Conservation (phyloP, 2,329 filamentous ascomycete species). For the Cladosporium sphaerospermum region DNA sequence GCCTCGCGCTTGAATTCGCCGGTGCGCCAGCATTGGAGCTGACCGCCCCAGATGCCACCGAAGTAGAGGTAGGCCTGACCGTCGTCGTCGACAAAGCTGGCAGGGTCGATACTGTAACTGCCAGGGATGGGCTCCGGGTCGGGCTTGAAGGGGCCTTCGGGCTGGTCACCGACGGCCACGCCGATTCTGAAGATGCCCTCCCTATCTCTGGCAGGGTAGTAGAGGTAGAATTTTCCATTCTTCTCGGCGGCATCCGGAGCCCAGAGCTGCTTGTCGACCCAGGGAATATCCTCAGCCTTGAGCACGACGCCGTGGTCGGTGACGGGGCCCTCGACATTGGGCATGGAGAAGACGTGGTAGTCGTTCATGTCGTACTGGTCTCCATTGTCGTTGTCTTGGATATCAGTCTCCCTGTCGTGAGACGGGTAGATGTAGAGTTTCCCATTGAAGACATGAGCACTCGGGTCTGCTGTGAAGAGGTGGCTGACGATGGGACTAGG, state of each 20-base stretch:
- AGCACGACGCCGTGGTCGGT: conserved; percentile 69
- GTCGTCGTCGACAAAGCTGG: conserved; percentile 66
- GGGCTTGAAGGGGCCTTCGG: conserved; percentile 64
- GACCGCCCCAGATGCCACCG: conserved; percentile 74
- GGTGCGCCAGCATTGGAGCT: conserved; percentile 67
- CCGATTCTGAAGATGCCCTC: conserved; percentile 67
- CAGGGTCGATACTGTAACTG: conserved; percentile 71
- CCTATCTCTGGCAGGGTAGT: conserved; percentile 69
- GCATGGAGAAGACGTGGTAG: conserved; percentile 70
- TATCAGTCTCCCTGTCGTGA: conserved; percentile 69
- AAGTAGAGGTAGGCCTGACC: conserved; percentile 65
- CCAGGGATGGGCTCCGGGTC: conserved; percentile 60
- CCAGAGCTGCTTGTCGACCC: conserved; percentile 75
- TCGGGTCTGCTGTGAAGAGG: conserved; percentile 74
- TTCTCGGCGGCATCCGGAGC: conserved; percentile 67
- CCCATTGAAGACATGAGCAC: conserved; percentile 71
- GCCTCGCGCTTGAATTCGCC: conserved; percentile 49
- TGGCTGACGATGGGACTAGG: conserved; percentile 61
- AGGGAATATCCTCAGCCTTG: conserved; percentile 60
- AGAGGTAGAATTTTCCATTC: conserved; percentile 67
- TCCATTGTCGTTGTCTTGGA: conserved; percentile 74
- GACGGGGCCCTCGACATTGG: conserved; percentile 52
- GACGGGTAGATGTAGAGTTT: conserved; percentile 75
- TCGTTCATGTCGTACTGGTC: conserved; percentile 81
- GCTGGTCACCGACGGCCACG: conserved; percentile 58